Percentiles rank a stretch among this genome's conserved stretches.
Evolutionary conservation across 768 basidiomycete species (phyloP).

Genomic region (button mushroom (Agaricus bisporus)): DNA sequence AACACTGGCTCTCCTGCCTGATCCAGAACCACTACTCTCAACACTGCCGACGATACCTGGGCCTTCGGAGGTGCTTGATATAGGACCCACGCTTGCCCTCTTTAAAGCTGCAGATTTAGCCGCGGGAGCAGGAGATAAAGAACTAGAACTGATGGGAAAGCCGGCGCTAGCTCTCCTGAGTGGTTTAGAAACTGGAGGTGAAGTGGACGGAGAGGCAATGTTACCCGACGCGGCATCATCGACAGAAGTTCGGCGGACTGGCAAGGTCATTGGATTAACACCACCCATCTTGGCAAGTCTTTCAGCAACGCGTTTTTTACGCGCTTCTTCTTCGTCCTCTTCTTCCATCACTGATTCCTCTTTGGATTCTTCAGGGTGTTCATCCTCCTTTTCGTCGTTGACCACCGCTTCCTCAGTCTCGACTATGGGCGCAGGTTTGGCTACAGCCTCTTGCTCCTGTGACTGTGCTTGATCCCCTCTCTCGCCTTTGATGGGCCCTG

Average conservation of each 20-base stretch:
- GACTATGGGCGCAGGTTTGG: neutral
- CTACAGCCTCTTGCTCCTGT: neutral
- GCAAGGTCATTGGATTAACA: constrained; percentile 51
- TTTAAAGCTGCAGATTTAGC: constrained; percentile 1
- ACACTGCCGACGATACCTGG: neutral
- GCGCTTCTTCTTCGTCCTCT: constrained; percentile 43
- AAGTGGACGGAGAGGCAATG: constrained; percentile 1
- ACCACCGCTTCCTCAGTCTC: neutral
- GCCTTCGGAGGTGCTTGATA: neutral
- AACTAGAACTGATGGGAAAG: neutral
- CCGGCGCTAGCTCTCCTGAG: neutral
- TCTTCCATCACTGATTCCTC: constrained; percentile 6
- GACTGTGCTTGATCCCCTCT: neutral
- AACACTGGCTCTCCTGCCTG: constrained; percentile 1
- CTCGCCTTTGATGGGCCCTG: neutral
- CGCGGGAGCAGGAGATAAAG: neutral
- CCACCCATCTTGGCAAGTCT: constrained; percentile 62
- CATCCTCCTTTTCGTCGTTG: neutral
- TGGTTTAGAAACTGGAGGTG: neutral
- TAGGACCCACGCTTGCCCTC: constrained; percentile 1
- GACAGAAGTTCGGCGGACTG: constrained; percentile 15
- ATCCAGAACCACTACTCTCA: neutral
- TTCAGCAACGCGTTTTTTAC: constrained; percentile 56
- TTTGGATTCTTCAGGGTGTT: constrained; percentile 7
- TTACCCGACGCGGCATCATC: neutral